Evolutionary conservation across 2,329 filamentous ascomycete genomes (phyloP), one percentile per base, ranked within the genome.

Genomic region (Aspergillus brasiliensis): DNA sequence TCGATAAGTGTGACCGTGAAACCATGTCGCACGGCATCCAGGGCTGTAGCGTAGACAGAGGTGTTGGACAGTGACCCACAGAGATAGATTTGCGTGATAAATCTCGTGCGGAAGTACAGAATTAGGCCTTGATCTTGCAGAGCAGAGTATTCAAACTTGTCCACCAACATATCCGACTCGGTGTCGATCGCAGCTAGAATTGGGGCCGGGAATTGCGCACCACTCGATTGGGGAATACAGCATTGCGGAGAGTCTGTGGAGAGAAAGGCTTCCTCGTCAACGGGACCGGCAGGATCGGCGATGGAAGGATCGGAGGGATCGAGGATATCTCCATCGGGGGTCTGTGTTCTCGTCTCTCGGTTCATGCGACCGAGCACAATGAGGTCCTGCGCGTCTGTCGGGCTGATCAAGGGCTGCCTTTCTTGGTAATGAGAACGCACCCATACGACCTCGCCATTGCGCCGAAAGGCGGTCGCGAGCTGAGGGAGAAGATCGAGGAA

Each of bases 1-100:
- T 95, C 88, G 40, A 98, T 81, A 11, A 98, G 81, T 5, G 90
- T 95, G 69, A 97, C 91, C n/a, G 86, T 83, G 69, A 96, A 88
- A 4, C 93, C 95, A 74, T 97, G 90, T 19, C 90, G 86, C 1
- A 91, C 93, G 10, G 94, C 95, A 71, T 97, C 95, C 63, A 96
- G 83, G 3, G 92, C 92, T 1, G 94, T 97, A 7, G 95, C 94
- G 72, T 95, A 92, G 49, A 98, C 88, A 31, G 92, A 93, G 37
- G 96, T 81, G 69, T 98, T 97, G 46, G 89, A 91, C 51, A 96
- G 83, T 47, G 90, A 89, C 21, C 95, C 95, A 70, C 91, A 96
- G 23, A 98, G 85, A 75, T 91, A 97, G 11, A 99, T 81, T 69
- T 97, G 91, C 2, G 92, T 97, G 60, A 96, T 87, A 66, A 97